These are phyloP conservation scores for Ophiocytium majus DNA, from an alignment of 352 stramenopile genomes.

Conservation along the genomic window DNA sequence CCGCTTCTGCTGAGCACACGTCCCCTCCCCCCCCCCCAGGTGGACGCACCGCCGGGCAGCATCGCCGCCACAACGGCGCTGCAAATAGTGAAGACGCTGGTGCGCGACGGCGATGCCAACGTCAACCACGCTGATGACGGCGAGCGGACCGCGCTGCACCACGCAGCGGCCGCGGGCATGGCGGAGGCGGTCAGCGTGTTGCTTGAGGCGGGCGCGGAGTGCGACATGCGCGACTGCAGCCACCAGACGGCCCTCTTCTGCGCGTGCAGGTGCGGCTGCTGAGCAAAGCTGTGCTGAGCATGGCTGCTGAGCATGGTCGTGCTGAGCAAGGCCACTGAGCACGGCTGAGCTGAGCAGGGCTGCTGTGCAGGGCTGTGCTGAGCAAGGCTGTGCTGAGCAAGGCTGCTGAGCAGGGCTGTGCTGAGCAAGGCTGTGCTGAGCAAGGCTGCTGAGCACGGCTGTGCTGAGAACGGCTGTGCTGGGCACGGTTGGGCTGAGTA, in stretches of 20 bases:
- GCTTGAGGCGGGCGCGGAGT: neutral
- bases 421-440: no score
- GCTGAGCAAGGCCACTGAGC: no score
- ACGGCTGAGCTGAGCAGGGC: no score
- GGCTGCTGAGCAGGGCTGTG: no score
- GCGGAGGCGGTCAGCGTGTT: neutral
- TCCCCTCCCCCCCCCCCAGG: neutral
- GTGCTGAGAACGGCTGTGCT: no score
- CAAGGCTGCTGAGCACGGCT: no score
- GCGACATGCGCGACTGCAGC: neutral
- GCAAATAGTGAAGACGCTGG: neutral
- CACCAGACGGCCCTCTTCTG: neutral
- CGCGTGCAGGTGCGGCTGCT: conserved; percentile 7
- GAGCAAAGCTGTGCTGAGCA: no score
- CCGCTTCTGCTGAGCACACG: no score
- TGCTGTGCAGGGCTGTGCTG: no score
- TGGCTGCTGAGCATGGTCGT: no score
- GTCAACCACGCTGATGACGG: conserved; percentile 13
- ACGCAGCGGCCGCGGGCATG: neutral
- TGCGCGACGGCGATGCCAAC: neutral
- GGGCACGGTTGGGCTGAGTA: no score
- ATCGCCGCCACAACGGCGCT: neutral
- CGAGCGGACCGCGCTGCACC: neutral
- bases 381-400: no score
- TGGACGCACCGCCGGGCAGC: neutral